Conservation (phyloP, 2,329 filamentous ascomycete genomes). For the Claviceps digitariae region DNA sequence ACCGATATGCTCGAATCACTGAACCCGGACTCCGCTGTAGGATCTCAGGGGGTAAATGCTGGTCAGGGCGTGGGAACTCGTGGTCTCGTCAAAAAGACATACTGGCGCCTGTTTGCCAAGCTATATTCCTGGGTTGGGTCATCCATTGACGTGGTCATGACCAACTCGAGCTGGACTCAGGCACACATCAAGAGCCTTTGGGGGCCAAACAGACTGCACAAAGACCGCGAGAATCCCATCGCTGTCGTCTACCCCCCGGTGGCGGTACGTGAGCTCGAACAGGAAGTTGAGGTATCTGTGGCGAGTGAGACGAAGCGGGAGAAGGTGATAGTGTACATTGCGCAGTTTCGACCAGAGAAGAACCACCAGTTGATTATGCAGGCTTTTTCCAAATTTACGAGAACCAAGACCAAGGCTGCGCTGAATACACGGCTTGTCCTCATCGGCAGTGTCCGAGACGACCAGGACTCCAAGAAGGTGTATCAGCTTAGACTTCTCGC, state of each 20-base stretch:
- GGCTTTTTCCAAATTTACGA: slow-evolving; percentile 67
- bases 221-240: slow-evolving; percentile 39
- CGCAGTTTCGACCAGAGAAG: slow-evolving; percentile 95
- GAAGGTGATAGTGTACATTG: slow-evolving; percentile 75
- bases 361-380: slow-evolving; percentile 80
- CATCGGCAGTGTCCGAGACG: slow-evolving; percentile 84
- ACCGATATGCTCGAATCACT: slow-evolving; percentile 92
- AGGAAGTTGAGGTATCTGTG: slow-evolving; percentile 56
- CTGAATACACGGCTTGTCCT: slow-evolving; percentile 58
- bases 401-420: slow-evolving; percentile 35
- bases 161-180: slow-evolving; percentile 92
- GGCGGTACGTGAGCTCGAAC: slow-evolving; percentile 71
- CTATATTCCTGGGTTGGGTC: slow-evolving; percentile 75
- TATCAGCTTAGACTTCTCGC: slow-evolving; percentile 78
- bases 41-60: slow-evolving; percentile 63
- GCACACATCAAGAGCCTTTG: slow-evolving; percentile 69
- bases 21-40: slow-evolving; percentile 44
- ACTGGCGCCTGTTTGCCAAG: slow-evolving; percentile 76
- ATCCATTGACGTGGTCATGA: slow-evolving; percentile 87
- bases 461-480: slow-evolving; percentile 65
- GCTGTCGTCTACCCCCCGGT: slow-evolving; percentile 83
- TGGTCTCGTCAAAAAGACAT: slow-evolving; percentile 60
- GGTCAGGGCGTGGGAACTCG: slow-evolving; percentile 62
- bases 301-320: slow-evolving; percentile 57
- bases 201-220: slow-evolving; percentile 42